Evolutionary conservation across 768 basidiomycete genomes (phyloP).

Genomic region (Collybiopsis luxurians): DNA sequence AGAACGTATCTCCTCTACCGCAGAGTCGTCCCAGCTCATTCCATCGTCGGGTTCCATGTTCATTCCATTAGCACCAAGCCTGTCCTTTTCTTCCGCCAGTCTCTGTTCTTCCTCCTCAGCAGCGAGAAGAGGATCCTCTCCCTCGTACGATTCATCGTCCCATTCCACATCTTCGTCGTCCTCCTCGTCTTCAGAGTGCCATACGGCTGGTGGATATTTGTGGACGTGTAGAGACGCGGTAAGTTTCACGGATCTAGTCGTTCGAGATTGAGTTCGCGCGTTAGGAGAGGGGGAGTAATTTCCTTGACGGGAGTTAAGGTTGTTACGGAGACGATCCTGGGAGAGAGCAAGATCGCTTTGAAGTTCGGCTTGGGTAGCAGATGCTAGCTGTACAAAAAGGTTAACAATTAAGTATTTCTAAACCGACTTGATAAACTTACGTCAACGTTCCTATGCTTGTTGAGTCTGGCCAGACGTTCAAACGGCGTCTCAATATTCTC

Average conservation of each 20-base stretch:
- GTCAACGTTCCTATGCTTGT: slow-evolving; percentile 97
- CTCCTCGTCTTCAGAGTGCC: slow-evolving; percentile 68
- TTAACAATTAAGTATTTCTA: slow-evolving; percentile 10
- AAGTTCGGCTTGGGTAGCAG: slow-evolving; percentile 70
- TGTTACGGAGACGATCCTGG: slow-evolving; percentile 52
- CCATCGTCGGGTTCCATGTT: slow-evolving; percentile 62
- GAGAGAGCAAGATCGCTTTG: slow-evolving; percentile 49
- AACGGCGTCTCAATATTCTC: slow-evolving; percentile 99
- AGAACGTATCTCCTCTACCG: slow-evolving; percentile 49
- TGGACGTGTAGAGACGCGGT: slow-evolving; percentile 57
- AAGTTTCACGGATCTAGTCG: slow-evolving; percentile 64
- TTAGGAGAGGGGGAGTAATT: slow-evolving; percentile 46
- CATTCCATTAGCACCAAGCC: slow-evolving; percentile 23
- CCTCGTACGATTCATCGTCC: slow-evolving; percentile 68
- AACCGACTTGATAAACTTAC: slow-evolving; percentile 43
- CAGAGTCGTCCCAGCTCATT: slow-evolving; percentile 83
- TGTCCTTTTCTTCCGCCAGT: slow-evolving; percentile 21
- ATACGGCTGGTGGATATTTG: slow-evolving; percentile 80
- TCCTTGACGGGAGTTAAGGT: slow-evolving; percentile 45
- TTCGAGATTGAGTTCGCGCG: slow-evolving; percentile 26
- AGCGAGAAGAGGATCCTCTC: slow-evolving; percentile 63
- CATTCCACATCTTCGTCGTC: slow-evolving; percentile 66
- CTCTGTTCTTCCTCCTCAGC: slow-evolving; percentile 53
- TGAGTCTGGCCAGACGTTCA: slow-evolving; percentile 90
- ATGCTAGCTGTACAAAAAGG: slow-evolving; percentile 54